Percentiles rank a stretch among this genome's conserved stretches.
Evolutionary conservation across 2,329 filamentous ascomycete genomes (phyloP).

Genomic region (Epichloe uncinata): DNA sequence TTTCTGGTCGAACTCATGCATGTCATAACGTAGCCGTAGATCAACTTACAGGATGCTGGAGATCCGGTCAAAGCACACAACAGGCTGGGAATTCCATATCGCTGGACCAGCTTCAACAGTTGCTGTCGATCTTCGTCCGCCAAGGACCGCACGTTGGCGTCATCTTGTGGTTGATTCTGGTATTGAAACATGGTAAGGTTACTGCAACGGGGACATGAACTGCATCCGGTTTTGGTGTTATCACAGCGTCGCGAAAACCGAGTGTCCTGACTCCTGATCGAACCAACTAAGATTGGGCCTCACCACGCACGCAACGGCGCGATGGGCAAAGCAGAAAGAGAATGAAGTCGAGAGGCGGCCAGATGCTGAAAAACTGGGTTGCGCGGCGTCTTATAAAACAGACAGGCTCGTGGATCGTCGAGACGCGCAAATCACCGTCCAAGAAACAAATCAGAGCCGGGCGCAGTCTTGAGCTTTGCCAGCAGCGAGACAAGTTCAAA

Average conservation of each 20-base stretch:
- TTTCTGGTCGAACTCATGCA: neutral
- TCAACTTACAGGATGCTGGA: slow-evolving; percentile 23
- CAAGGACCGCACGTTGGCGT: slow-evolving; percentile 22
- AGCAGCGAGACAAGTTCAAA: neutral
- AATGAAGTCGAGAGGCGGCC: neutral
- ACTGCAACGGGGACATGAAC: no score
- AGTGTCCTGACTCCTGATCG: neutral
- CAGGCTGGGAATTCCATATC: slow-evolving; percentile 25
- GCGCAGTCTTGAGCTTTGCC: slow-evolving; percentile 1
- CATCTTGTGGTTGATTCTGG: slow-evolving; percentile 15
- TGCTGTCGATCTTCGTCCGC: slow-evolving; percentile 26
- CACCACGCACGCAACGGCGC: slow-evolving; percentile 1
- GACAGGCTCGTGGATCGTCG: neutral
- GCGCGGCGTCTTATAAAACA: neutral
- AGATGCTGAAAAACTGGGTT: neutral
- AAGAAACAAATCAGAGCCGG: neutral
- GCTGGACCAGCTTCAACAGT: slow-evolving; percentile 22
- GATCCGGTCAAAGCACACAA: slow-evolving; percentile 23
- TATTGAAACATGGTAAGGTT: slow-evolving; percentile 21
- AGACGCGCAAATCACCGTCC: neutral
- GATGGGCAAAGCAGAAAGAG: neutral
- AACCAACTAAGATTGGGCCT: neutral
- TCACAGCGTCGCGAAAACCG: neutral
- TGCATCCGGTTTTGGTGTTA: neutral
- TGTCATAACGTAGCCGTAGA: neutral